Conservation (phyloP, 345 rosid species). For the Hevea brasiliensis region DNA sequence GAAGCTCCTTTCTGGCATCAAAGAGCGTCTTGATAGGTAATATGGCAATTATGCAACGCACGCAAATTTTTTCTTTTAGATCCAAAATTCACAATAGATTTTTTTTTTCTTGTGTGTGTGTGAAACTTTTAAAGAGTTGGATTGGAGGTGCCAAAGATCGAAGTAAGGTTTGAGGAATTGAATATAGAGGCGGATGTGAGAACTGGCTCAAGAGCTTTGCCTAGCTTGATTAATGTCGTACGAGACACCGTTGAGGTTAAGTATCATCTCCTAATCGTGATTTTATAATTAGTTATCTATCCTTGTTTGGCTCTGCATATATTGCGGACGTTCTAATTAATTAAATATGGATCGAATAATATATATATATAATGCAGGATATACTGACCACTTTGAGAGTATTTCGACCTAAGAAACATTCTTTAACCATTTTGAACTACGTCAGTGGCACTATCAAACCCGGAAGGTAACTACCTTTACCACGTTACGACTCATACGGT, state of each 20-base stretch:
- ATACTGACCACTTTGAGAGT: constrained; percentile 42
- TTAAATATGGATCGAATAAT: too few relatives aligned
- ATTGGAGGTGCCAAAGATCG: constrained; percentile 68
- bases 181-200: constrained; percentile 59
- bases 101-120: too few relatives aligned
- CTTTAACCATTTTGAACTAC: constrained; percentile 56
- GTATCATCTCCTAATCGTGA: neutral
- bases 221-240: constrained; percentile 66
- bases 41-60: neutral
- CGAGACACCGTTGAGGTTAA: constrained; percentile 68
- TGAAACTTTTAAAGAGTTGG: constrained; percentile 51
- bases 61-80: too few relatives aligned
- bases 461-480: constrained; percentile 68
- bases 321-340: too few relatives aligned
- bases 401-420: constrained; percentile 44
- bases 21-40: constrained; percentile 76
- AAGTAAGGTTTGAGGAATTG: constrained; percentile 70
- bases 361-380: constrained; percentile 51
- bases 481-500: too few relatives aligned
- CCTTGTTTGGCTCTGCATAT: neutral
- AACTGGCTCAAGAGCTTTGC: constrained; percentile 78
- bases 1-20: constrained; percentile 63
- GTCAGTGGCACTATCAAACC: constrained; percentile 67
- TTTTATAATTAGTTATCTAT: neutral
- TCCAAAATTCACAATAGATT: neutral